These are phyloP conservation scores for Russula ochroleuca DNA, from an alignment of 768 basidiomycete species.

Conservation along the genomic window DNA sequence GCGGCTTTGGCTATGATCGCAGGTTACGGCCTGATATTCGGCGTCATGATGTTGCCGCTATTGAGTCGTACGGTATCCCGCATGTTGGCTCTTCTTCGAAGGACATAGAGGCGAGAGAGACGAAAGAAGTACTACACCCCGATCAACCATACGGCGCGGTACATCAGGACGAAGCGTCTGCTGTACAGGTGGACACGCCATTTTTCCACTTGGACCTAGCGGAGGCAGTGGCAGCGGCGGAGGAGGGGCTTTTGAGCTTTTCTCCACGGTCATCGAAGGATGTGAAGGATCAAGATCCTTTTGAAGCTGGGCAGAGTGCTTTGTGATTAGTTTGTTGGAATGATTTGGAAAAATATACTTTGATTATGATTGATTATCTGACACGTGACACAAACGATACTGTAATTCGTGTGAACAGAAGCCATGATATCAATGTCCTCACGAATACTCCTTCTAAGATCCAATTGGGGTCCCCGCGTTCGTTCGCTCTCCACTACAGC, in stretches of 20 bases:
- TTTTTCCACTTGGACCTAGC: constrained; percentile 77
- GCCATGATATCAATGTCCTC: background rate
- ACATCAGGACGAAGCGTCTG: constrained; percentile 21
- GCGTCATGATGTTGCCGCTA: constrained; percentile 66
- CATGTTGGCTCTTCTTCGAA: constrained; percentile 33
- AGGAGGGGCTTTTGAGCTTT: constrained; percentile 22
- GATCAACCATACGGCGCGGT: constrained; percentile 20
- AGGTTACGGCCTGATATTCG: constrained; percentile 34
- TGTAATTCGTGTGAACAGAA: no score
- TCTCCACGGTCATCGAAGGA: background rate
- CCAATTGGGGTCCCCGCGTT: no score
- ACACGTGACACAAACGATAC: background rate
- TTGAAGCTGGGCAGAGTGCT: background rate
- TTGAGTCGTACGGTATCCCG: constrained; percentile 56
- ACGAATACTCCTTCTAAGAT: background rate
- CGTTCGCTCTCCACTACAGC: constrained; percentile 11
- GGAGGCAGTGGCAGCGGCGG: constrained; percentile 34
- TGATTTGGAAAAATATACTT: no score
- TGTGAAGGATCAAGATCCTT: background rate
- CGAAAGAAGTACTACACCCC: background rate
- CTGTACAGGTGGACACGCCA: constrained; percentile 57
- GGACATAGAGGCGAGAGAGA: constrained; percentile 25
- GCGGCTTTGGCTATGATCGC: constrained; percentile 80
- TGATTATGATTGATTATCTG: background rate
- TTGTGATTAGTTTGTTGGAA: background rate